These are phyloP conservation scores for Parastagonospora nodorum DNA, from an alignment of 2,329 filamentous ascomycete genomes.

Conservation along the genomic window DNA sequence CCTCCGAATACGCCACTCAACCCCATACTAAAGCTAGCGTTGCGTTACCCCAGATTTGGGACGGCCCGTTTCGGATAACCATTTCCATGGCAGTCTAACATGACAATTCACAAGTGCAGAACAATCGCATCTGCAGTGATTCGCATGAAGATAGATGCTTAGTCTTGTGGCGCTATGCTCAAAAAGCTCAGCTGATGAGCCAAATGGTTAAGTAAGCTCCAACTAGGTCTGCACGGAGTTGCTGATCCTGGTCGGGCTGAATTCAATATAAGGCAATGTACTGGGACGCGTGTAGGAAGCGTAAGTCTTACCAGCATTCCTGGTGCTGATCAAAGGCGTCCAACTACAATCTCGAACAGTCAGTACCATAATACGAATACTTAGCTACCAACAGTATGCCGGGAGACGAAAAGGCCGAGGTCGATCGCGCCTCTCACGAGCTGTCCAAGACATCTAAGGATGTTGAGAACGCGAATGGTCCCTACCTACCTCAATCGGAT, in stretches of 20 bases:
- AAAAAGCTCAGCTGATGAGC: constrained; percentile 2
- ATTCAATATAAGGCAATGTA: constrained; percentile 5
- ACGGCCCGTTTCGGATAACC: constrained; percentile 1
- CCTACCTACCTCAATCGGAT: constrained; percentile 38
- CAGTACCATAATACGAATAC: background rate
- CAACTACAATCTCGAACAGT: background rate
- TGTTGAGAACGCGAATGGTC: constrained; percentile 3
- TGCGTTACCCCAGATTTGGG: constrained; percentile 3
- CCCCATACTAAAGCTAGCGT: background rate
- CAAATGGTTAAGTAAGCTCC: background rate
- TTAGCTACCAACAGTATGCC: background rate
- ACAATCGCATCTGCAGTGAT: background rate
- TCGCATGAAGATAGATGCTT: background rate
- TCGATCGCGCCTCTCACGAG: constrained; percentile 6
- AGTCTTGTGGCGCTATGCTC: background rate
- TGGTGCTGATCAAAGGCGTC: background rate
- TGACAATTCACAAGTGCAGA: background rate
- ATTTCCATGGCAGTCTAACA: background rate
- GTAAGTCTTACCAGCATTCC: background rate
- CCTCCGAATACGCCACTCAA: no score
- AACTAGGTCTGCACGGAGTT: background rate
- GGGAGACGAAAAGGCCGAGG: constrained; percentile 8
- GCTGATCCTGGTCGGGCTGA: background rate
- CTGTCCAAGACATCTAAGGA: constrained; percentile 15
- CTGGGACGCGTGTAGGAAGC: background rate